phyloP scores from a whole-genome alignment of 1,139 yeast species.

The Hanseniaspora uvarum region DNA sequence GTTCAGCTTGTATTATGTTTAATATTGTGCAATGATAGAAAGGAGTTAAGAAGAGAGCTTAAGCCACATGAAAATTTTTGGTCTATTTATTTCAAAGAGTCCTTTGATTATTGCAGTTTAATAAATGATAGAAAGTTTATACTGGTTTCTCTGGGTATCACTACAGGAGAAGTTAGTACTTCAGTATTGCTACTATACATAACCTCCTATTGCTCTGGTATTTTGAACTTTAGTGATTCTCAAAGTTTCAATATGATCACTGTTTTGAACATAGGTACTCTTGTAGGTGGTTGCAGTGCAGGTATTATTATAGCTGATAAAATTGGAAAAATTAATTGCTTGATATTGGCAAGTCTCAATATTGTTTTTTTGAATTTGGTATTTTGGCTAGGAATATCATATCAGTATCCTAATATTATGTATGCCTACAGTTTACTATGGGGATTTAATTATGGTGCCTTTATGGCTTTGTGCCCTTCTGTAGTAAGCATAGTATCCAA shows the following conservation, averaged over 20 bases:
- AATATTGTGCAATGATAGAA: conserved; percentile 28
- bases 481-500: conserved; percentile 40
- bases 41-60: conserved; percentile 10
- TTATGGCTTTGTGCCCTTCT: conserved; percentile 39
- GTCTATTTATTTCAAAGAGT: conserved; percentile 20
- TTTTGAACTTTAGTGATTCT: conserved; percentile 17
- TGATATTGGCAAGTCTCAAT: conserved; percentile 33
- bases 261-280: conserved; percentile 27
- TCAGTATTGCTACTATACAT: conserved; percentile 35
- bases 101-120: conserved; percentile 27
- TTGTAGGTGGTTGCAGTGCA: conserved; percentile 44
- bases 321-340: conserved; percentile 45
- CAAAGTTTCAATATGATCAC: conserved; percentile 20
- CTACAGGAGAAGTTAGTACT: conserved; percentile 25
- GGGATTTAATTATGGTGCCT: conserved; percentile 40
- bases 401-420: conserved; percentile 19
- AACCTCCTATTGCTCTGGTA: conserved; percentile 19
- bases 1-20: conserved; percentile 24
- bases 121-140: conserved; percentile 23
- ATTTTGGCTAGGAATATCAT: conserved; percentile 50
- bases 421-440: conserved; percentile 34
- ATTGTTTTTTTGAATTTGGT: conserved; percentile 35
- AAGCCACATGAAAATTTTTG: background rate
- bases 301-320: conserved; percentile 39
- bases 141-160: conserved; percentile 25